These are phyloP conservation scores for Cercospora zeae-maydis DNA, from an alignment of 2,329 filamentous ascomycete species.

Conservation along the genomic window DNA sequence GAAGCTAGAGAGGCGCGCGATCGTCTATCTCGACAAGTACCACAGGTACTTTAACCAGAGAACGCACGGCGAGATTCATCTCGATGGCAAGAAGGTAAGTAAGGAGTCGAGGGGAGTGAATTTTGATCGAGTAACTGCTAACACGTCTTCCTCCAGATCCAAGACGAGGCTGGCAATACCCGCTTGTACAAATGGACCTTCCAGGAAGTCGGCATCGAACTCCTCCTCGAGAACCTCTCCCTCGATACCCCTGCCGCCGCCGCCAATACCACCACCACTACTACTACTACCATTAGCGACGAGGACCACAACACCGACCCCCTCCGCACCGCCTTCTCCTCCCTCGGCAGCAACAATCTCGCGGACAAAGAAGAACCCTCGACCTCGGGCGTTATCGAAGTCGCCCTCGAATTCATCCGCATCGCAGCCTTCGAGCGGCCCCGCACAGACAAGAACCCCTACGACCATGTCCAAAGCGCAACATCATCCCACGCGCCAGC, in stretches of 20 bases:
- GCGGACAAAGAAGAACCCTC: no score
- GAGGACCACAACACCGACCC: no score
- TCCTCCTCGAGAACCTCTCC: background rate
- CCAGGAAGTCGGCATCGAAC: background rate
- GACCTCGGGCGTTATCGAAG: background rate
- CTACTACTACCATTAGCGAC: no score
- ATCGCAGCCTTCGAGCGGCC: background rate
- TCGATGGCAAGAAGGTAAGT: constrained; percentile 5
- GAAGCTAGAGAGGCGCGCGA: constrained; percentile 8
- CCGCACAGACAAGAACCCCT: background rate
- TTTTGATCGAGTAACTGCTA: background rate
- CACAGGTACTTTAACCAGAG: background rate
- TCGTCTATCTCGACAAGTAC: constrained; percentile 13
- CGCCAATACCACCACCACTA: background rate
- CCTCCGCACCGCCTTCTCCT: no score
- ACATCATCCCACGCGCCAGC: background rate
- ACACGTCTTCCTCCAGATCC: background rate
- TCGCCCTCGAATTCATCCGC: background rate
- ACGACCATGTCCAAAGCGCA: background rate
- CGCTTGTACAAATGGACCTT: background rate
- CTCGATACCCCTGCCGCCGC: background rate
- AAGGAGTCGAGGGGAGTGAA: background rate
- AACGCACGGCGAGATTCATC: background rate
- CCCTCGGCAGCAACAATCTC: no score
- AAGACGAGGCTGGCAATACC: background rate